Evolutionary conservation across 805 yeast genomes (phyloP), one percentile per base, ranked within the genome.

Genomic region (Candida yuanshanica): DNA sequence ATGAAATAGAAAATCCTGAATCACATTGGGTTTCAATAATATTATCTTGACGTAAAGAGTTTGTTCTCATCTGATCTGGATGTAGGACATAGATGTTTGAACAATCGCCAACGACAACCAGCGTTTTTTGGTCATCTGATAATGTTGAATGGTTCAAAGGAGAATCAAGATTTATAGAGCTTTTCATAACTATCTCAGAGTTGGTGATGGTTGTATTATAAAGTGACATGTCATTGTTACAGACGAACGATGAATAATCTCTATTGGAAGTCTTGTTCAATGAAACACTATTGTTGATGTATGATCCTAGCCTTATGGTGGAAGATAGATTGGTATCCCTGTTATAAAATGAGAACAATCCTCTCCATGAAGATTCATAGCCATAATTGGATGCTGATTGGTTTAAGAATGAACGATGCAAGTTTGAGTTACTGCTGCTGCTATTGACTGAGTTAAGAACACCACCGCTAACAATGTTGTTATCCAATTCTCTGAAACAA

Each of bases 1-100:
- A 89, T 22, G 83, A 75, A 1, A 86, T 79, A 5, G 95, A 89
- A 56, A 89, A 86, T 3, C 96, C 96, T 35, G 83, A 75, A 50
- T 85, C 95, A 43, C 83, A 79, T 2, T 66, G 60, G 0, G 91
- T 80, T 42, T 66, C 69, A 39, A 78, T 68, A 2, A 75, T 64
- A 36, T 61, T 62, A 35, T 64, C 62, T 20, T 52, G 48, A 22
- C 43, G 55, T 17, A 58, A 39, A 5, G 61, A 47, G 16, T 44
- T 46, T 20, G 62, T 63, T 24, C 53, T 43, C 20, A 62, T 59
- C 43, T 58, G 67, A 46, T 59, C 64, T 39, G 66, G 68, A 50
- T 57, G 66, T 42, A 65, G 62, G 27, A 90, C 49, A 35, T 76
- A 81, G 25, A 90, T 73, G 26, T 77, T 71, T 11, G 82, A 70